Evolutionary conservation across 257 asterid species (phyloP), one percentile per base, ranked within the genome.

Genomic region (Euphrasia confusa): DNA sequence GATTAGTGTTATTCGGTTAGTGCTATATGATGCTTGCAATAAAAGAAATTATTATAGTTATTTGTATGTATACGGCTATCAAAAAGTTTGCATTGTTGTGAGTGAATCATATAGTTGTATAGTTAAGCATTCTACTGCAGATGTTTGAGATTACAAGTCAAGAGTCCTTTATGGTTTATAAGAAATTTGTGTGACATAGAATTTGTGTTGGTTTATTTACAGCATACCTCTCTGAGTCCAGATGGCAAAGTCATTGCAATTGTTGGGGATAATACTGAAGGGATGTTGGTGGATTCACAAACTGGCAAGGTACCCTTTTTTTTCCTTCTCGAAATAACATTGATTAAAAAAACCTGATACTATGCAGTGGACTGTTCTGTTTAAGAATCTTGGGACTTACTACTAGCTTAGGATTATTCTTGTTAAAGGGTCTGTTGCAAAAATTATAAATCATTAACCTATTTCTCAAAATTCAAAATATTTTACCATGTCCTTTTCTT

Each of bases 191-290:
- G 10, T 35, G 40, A 35, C 40, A 35, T 8, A 37, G 42, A 7
- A 37, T 37, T 37, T 9, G 12, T 37, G 63, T 61, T 63, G 33
- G 42, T 61, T 65, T 49, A 44, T 70, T 28, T 63, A 54, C 83
- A 84, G 91, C 91, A 84, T 63, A 77, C 88, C 58, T 81, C 88
- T 58, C 73, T 81, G 54, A 81, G 91, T 71, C 88, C 87, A 12
- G 91, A 84, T 68, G 72, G 82, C 63, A 84, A 81, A 73, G 28
- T 79, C 40, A 65, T 81, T 55, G 84, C 82, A 26, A 79, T 84
- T 68, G 88, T 84, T 64, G 91, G 91, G 64, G 91, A 84, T 72
- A 79, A 79, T 73, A 87, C 79, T 60, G 88, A 72, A 39, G 91
- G 88, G 56, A 74, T 81, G 83, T 64, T 84, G 53, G 85, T 79